Conservation (phyloP, 257 asterid species). For the Dorcoceras hygrometricum region DNA sequence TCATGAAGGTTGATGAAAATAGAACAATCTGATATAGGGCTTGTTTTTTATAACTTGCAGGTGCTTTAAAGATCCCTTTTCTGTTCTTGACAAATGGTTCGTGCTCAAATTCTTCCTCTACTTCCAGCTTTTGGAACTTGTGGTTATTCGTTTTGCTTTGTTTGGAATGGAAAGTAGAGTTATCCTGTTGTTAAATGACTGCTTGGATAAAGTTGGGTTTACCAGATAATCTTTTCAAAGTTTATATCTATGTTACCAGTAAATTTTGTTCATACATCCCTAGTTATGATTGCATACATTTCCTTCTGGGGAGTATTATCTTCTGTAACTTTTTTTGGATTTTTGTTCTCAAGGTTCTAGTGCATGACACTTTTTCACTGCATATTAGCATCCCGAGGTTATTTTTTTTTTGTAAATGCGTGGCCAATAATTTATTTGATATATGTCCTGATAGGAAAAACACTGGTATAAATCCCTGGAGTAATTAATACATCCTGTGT, state of each 20-base stretch:
- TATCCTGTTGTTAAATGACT: background rate
- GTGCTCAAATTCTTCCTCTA: constrained; percentile 20
- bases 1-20: background rate
- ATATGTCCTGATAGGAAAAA: background rate
- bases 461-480: background rate
- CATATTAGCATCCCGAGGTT: background rate
- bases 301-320: background rate
- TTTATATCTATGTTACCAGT: background rate
- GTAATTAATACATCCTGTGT: constrained; percentile 7
- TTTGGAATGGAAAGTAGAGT: background rate
- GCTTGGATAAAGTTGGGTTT: background rate
- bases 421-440: constrained; percentile 8
- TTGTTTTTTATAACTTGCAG: constrained; percentile 31
- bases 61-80: constrained; percentile 51
- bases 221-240: background rate
- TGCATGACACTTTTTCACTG: background rate
- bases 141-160: background rate
- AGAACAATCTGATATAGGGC: background rate
- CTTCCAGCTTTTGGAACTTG: constrained; percentile 5
- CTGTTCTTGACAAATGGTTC: constrained; percentile 62
- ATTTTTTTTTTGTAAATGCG: background rate
- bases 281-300: background rate
- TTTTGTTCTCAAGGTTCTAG: constrained; percentile 2
- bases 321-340: background rate
- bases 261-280: background rate